A percentile compares a stretch with the other conserved stretches of the same genome.
Conservation (phyloP, 2,329 filamentous ascomycete genomes). For the Nakataea oryzae region DNA sequence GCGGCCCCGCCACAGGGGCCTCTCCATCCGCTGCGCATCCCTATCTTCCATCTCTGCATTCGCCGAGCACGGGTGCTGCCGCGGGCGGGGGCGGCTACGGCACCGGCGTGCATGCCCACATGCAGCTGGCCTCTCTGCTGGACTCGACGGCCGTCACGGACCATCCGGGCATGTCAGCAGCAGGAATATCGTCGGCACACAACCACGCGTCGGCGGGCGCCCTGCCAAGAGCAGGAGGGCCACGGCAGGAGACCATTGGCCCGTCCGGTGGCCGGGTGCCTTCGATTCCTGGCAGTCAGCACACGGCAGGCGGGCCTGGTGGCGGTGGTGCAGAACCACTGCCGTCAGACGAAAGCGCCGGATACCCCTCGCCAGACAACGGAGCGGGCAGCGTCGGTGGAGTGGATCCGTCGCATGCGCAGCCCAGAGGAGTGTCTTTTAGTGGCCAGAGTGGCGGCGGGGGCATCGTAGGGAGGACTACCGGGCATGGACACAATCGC, state of each 20-base stretch:
- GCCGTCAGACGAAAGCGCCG: constrained; percentile 17
- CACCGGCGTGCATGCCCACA: constrained; percentile 5
- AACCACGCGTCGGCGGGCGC: not conserved
- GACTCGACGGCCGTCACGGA: constrained; percentile 6
- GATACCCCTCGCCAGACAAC: constrained; percentile 17
- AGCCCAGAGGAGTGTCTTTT: not conserved
- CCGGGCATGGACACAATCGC: not conserved
- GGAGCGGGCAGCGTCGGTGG: not conserved
- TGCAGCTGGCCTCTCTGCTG: constrained; percentile 10
- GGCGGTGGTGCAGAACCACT: constrained; percentile 7
- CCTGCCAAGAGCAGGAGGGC: not conserved
- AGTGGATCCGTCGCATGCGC: not conserved
- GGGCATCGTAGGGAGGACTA: not conserved
- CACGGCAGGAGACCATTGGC: constrained; percentile 4
- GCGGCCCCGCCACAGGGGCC: not conserved
- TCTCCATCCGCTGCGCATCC: not conserved
- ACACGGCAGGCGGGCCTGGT: constrained; percentile 1
- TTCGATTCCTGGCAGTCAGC: not conserved
- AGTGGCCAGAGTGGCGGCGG: no score
- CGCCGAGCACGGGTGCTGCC: constrained; percentile 1
- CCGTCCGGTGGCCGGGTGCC: not conserved
- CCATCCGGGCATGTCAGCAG: not conserved
- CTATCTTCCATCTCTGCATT: constrained; percentile 2
- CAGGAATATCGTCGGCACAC: not conserved
- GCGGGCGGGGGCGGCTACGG: not conserved